Evolutionary conservation across 495 filamentous ascomycete genomes (phyloP).

Genomic region (Tetracladium marchalianum): DNA sequence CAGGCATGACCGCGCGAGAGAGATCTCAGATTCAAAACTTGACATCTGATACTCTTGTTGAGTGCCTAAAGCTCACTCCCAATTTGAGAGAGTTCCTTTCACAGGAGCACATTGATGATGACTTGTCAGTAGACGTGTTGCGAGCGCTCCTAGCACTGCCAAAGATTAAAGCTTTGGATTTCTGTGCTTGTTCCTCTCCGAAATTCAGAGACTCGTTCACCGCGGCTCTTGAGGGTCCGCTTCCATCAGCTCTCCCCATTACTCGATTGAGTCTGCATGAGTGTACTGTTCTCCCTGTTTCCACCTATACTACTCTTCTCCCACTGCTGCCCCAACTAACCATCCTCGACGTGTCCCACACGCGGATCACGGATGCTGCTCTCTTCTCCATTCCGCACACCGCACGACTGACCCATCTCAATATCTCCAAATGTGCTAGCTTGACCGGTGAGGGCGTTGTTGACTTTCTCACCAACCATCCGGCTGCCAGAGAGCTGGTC

Average conservation of each 20-base stretch:
- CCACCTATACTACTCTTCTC: slow-evolving; percentile 59
- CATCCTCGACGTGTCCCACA: slow-evolving; percentile 73
- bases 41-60: slow-evolving; percentile 63
- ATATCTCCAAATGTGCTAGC: slow-evolving; percentile 64
- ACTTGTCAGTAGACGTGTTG: slow-evolving; percentile 59
- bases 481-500: slow-evolving; percentile 55
- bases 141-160: slow-evolving; percentile 62
- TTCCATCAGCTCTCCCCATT: slow-evolving; percentile 42
- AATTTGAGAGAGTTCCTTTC: slow-evolving; percentile 72
- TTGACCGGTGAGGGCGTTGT: slow-evolving; percentile 59
- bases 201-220: slow-evolving; percentile 56
- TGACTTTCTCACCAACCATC: slow-evolving; percentile 64
- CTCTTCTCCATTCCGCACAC: slow-evolving; percentile 61
- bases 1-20: slow-evolving; percentile 73
- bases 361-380: slow-evolving; percentile 64
- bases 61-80: slow-evolving; percentile 66
- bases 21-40: slow-evolving; percentile 72
- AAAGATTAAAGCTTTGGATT: slow-evolving; percentile 62
- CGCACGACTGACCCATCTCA: slow-evolving; percentile 69
- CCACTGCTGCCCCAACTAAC: slow-evolving; percentile 61
- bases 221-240: slow-evolving; percentile 16
- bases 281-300: slow-evolving; percentile 62
- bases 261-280: slow-evolving; percentile 70
- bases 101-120: slow-evolving; percentile 78
- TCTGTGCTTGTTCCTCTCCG: slow-evolving; percentile 68